Conservation (phyloP, 2,329 filamentous ascomycete species). For the Fusarium newnesense region DNA sequence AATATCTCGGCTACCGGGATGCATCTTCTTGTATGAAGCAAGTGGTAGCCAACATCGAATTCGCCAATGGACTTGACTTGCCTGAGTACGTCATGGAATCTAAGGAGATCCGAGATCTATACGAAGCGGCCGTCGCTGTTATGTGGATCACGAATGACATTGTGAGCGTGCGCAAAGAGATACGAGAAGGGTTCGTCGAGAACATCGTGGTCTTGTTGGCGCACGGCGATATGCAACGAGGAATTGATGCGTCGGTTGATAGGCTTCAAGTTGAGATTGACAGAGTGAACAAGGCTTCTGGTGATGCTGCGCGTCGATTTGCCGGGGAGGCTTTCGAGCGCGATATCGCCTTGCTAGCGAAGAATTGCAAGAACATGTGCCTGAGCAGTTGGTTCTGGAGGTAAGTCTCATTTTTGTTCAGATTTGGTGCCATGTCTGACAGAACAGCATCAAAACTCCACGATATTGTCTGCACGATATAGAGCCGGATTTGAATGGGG, state of each 20-base stretch:
- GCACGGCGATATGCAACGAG: not conserved
- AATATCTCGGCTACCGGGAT: not conserved
- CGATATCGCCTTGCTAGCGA: not conserved
- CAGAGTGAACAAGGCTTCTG: not conserved
- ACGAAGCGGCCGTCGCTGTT: not conserved
- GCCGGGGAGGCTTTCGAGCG: not conserved
- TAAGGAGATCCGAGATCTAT: not conserved
- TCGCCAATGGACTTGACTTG: not conserved
- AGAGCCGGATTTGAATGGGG: not conserved
- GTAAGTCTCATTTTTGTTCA: not conserved
- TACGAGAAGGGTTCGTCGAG: not conserved
- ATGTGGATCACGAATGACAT: not conserved
- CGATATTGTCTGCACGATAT: not conserved
- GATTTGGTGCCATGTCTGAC: accelerated
- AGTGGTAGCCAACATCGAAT: not conserved
- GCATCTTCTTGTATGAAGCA: not conserved
- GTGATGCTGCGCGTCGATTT: not conserved
- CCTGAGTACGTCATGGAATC: not conserved
- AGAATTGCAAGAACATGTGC: not conserved
- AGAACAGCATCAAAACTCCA: not conserved
- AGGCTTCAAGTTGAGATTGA: not conserved
- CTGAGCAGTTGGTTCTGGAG: not conserved
- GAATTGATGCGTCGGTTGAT: not conserved
- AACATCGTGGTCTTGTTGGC: not conserved
- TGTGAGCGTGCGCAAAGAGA: not conserved